Base-by-base conservation (phyloP, 2,329 filamentous ascomycete genomes). In the Pyrenochaeta sp. region DNA sequence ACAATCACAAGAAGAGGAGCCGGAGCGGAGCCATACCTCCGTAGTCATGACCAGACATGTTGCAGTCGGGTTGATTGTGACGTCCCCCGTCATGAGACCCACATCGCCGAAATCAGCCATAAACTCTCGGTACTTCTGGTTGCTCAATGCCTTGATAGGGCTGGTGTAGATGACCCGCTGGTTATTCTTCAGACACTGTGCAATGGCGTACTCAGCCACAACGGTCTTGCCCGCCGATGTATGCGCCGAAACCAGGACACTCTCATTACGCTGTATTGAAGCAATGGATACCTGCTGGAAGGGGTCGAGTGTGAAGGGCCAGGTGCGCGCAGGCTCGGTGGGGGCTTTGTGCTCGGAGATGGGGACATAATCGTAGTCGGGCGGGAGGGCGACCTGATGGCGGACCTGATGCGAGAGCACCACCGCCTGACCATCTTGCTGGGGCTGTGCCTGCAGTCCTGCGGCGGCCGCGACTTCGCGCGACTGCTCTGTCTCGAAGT, bases 11-110 rank as follows among this genome's bases (percentile, higher is more conserved):
- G 15, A n/a, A 20, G 12, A 37, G 36, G 4, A 14, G n/a, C 17
- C 7, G 11, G 20, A 5, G 3, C 35, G 40, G 23, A 4, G 23
- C 23, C 69, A 54, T 69, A 80, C 78, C 75, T 99, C 95, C 0
- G 95, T 99, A 0, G 95, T 99, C 95, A 99, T 99, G 69, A 99
- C 95, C 53, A 99, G 82, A 75, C 95, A 99, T 55, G 93, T 98
- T 12, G 95, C 95, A 3, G 95, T 98, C 3, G 96, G 96, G 75
- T 99, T 99, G 78, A 99, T 99, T 20, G 95, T 99, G 60, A 98
- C 94, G 84, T 99, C 95, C 71, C 95, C 95, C 4, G 95, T 99
- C 94, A 99, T 98, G 57, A 99, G 83, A 53, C 95, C 95, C 45
- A 97, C 94, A 73, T 99, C 95, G 54, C 93, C 94, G 79, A 99